Conservation (phyloP, 805 yeast genomes). For the Yamadazyma tumulicola region DNA sequence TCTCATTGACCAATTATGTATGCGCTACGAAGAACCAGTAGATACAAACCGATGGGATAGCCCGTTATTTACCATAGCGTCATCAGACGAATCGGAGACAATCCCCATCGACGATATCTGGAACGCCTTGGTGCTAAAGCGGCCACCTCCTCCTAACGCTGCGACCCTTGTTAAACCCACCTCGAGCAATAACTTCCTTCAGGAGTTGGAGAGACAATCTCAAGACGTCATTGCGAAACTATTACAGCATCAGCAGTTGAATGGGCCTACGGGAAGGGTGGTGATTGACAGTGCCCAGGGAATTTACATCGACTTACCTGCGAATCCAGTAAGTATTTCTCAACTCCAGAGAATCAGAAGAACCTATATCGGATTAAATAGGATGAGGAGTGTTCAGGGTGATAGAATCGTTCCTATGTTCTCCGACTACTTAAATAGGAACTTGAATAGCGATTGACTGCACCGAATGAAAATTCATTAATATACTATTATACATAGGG, state of each 20-base stretch:
- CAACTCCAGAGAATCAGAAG: constrained; percentile 82
- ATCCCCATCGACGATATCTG: constrained; percentile 67
- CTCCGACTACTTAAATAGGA: constrained; percentile 71
- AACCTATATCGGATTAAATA: constrained; percentile 75
- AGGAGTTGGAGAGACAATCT: constrained; percentile 72
- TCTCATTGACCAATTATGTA: constrained; percentile 62
- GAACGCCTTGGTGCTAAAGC: constrained; percentile 55
- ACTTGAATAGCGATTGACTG: constrained; percentile 31
- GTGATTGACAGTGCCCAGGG: constrained; percentile 43
- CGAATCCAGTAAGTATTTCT: constrained; percentile 58
- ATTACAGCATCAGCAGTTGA: constrained; percentile 57
- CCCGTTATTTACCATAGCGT: constrained; percentile 72
- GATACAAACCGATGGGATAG: constrained; percentile 88
- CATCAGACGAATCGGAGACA: constrained; percentile 44
- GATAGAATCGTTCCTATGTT: constrained; percentile 69
- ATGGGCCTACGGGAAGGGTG: constrained; percentile 46
- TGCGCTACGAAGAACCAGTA: constrained; percentile 94
- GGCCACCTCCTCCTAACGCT: constrained; percentile 72
- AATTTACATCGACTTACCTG: constrained; percentile 59
- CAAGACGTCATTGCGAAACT: constrained; percentile 60
- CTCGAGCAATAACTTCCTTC: constrained; percentile 68
- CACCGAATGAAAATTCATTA: background rate
- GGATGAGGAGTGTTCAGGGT: constrained; percentile 69
- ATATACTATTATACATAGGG: background rate
- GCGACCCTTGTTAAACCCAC: constrained; percentile 85